These are phyloP conservation scores for Naegleria lovaniensis DNA, from an alignment of 208 protist genomes.

Conservation along the genomic window DNA sequence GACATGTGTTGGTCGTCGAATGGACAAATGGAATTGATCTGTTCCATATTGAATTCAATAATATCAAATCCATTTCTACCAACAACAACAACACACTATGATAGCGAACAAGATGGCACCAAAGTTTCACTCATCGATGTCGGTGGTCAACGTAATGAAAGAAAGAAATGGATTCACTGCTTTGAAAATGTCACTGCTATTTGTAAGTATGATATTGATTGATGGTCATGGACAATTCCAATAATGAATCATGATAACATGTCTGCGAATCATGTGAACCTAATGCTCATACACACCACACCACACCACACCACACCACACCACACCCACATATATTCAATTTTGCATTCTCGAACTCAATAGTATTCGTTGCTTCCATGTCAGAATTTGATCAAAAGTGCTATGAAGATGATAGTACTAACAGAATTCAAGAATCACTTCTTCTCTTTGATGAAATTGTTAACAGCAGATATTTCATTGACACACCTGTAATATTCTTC, in stretches of 20 bases:
- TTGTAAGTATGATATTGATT: neutral
- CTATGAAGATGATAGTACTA: slow-evolving; percentile 57
- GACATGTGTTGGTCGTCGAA: no score
- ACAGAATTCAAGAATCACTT: slow-evolving; percentile 68
- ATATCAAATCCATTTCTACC: no score
- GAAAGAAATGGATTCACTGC: slow-evolving; percentile 44
- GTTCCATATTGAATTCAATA: no score
- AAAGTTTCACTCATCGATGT: slow-evolving; percentile 38
- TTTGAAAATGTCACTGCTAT: slow-evolving; percentile 36
- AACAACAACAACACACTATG: no score
- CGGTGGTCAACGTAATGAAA: slow-evolving; percentile 39
- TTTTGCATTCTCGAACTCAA: neutral
- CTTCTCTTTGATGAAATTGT: slow-evolving; percentile 65
- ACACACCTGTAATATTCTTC: slow-evolving; percentile 68
- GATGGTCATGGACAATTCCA: no score
- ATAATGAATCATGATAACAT: no score
- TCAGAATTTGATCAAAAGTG: slow-evolving; percentile 63
- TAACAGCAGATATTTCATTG: slow-evolving; percentile 58
- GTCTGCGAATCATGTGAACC: no score
- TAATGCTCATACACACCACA: no score
- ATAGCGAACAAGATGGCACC: neutral
- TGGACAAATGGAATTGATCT: no score
- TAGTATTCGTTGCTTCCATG: slow-evolving; percentile 40
- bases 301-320: no score
- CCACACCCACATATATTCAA: neutral